Evolutionary conservation across 805 yeast species (phyloP), one percentile per base, ranked within the genome.

Genomic region (Monosporozyma unispora): DNA sequence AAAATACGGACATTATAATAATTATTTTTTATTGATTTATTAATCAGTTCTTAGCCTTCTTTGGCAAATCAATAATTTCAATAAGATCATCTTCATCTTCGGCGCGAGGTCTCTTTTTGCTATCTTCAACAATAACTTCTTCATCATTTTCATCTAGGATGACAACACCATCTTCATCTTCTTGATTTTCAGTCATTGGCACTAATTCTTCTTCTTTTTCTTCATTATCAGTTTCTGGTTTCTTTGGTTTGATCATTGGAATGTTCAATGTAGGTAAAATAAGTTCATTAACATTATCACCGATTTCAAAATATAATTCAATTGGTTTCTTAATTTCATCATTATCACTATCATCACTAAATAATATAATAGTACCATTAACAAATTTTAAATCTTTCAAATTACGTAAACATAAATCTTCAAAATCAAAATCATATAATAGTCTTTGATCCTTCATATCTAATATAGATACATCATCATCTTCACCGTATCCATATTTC

Each of bases 361-460:
- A 73, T 1, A 83, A 75, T 14, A 93, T 38, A 19, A 82, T 71
- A 19, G 80, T 75, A n/a, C 91, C 93, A 46, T 71, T 67, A 5
- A 54, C 57, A 27, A 89, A 69, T 9, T 84, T 84, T 14, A 83
- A 64, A 0, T 76, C 78, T 1, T 54, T 50, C 16, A 93, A 67
- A 0, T 72, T 62, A 31, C 69, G 71, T 0, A 68, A 70, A 11
- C 73, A 57, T 59, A 91, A 82, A 59, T 90, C 98, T 46, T 87
- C 96, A 63, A 87, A 89, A 60, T 91, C 99, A 50, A 74, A 74
- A 67, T 93, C 99, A 57, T 87, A 87, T 8, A 93, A 63, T 52
- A 93, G 72, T 55, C 77, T 75, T 33, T 79, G 76, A 37, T 71
- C 67, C 3, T 53, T 59, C 11, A 62, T 52, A 52, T 66, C 68